phyloP scores from a whole-genome alignment of 106 monocot genomes.

The Agapanthus africanus region DNA sequence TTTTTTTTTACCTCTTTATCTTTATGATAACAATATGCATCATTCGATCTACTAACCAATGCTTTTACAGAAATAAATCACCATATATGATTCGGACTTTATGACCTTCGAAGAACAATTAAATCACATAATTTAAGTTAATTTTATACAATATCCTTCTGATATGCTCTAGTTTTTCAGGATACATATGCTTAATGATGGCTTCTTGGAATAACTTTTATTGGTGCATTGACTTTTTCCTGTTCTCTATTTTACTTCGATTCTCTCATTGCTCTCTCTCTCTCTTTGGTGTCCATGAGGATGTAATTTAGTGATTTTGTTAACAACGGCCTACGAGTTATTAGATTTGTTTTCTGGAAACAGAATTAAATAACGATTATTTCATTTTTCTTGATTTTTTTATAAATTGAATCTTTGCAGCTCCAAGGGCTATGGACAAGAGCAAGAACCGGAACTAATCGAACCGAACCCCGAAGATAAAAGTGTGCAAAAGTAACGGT shows the following conservation, averaged over 20 bases:
- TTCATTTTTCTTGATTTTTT: not conserved
- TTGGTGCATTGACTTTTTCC: slow-evolving; percentile 4
- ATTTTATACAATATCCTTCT: slow-evolving; percentile 1
- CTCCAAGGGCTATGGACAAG: slow-evolving; percentile 12
- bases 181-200: slow-evolving; percentile 4
- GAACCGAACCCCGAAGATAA: not conserved
- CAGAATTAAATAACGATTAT: not conserved
- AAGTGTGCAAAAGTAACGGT: not conserved
- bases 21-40: too few relatives aligned
- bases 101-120: not conserved
- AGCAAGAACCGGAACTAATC: slow-evolving; percentile 10
- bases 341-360: not conserved
- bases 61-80: too few relatives aligned
- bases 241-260: not conserved
- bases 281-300: not conserved
- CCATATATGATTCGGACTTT: not conserved
- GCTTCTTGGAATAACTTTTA: not conserved
- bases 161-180: not conserved
- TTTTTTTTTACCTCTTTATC: too few relatives aligned
- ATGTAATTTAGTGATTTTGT: not conserved
- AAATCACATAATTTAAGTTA: not conserved
- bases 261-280: not conserved
- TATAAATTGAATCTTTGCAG: not conserved
- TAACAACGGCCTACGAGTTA: not conserved
- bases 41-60: too few relatives aligned